Percentiles rank a stretch among this genome's conserved stretches.
Evolutionary conservation across 2,329 filamentous ascomycete genomes (phyloP).

Genomic region (Botrytis medusae): DNA sequence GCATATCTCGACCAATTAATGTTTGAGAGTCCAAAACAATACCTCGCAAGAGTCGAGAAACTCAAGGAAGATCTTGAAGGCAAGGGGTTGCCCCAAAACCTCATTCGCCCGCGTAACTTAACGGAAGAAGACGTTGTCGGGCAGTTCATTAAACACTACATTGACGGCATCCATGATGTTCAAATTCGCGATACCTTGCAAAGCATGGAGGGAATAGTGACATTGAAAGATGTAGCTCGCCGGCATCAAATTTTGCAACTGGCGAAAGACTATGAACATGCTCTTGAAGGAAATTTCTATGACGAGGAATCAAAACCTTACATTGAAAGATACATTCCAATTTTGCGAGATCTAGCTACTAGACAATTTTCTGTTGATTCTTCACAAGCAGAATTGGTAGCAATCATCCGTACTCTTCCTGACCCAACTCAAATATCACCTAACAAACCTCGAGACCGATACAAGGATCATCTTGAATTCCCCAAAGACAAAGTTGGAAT

Average conservation of each 20-base stretch:
- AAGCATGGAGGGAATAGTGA: conserved; percentile 28
- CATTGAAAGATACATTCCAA: conserved; percentile 51
- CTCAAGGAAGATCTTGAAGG: conserved; percentile 43
- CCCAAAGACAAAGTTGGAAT: conserved; percentile 76
- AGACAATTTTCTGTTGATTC: conserved; percentile 37
- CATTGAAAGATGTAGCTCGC: conserved; percentile 42
- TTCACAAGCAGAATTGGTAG: conserved; percentile 25
- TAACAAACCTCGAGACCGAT: conserved; percentile 53
- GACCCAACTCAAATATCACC: conserved; percentile 47
- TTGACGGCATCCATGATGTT: conserved; percentile 52
- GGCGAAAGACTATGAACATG: conserved; percentile 55
- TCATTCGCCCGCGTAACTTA: conserved; percentile 20
- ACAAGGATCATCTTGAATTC: conserved; percentile 68
- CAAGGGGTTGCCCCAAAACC: conserved; percentile 21
- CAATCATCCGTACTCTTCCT: conserved; percentile 36
- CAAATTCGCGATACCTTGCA: conserved; percentile 48
- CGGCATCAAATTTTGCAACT: conserved; percentile 57
- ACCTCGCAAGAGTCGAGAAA: conserved; percentile 48
- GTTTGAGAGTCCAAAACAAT: conserved; percentile 52
- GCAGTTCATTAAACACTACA: conserved; percentile 47
- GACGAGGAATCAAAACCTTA: conserved; percentile 40
- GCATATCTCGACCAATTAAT: conserved; percentile 53
- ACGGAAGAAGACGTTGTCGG: conserved; percentile 30
- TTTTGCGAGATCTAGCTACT: conserved; percentile 45
- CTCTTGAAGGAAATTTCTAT: conserved; percentile 51